phyloP scores from a whole-genome alignment of 495 filamentous ascomycete genomes.

The Hypoxylon intermedium region DNA sequence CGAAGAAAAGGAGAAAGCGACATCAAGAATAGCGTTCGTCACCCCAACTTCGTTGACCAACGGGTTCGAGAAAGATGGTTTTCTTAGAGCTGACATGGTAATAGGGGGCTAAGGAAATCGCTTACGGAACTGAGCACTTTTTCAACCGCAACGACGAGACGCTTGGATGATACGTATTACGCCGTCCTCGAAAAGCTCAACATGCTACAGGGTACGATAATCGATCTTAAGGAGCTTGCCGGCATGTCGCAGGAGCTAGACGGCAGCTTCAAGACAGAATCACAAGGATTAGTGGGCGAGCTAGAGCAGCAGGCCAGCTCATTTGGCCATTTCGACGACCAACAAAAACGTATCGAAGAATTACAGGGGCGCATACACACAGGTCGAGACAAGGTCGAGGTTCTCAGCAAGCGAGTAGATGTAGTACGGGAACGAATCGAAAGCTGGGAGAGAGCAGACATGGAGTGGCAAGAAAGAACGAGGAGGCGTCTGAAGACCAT shows the following conservation, averaged over 20 bases:
- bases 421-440: conserved; percentile 69
- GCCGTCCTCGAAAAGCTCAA: conserved; percentile 79
- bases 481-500: conserved; percentile 66
- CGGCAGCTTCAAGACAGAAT: conserved; percentile 66
- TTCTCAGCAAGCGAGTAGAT: conserved; percentile 71
- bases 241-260: conserved; percentile 66
- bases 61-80: background rate
- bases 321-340: conserved; percentile 72
- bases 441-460: conserved; percentile 73
- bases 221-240: conserved; percentile 73
- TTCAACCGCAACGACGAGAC: conserved; percentile 66
- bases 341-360: conserved; percentile 69
- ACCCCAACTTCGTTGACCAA: background rate
- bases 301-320: conserved; percentile 69
- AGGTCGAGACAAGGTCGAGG: conserved; percentile 68
- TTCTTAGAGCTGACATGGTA: conserved; percentile 25
- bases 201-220: conserved; percentile 70
- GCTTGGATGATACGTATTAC: conserved; percentile 88
- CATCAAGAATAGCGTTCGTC: conserved; percentile 52
- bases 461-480: conserved; percentile 74
- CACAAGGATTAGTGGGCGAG: conserved; percentile 65
- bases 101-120: conserved; percentile 52
- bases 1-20: conserved; percentile 52
- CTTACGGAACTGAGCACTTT: conserved; percentile 53
- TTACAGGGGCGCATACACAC: conserved; percentile 70